Evolutionary conservation across 2,329 filamentous ascomycete genomes (phyloP).

Genomic region (Triangularia verruculosa): DNA sequence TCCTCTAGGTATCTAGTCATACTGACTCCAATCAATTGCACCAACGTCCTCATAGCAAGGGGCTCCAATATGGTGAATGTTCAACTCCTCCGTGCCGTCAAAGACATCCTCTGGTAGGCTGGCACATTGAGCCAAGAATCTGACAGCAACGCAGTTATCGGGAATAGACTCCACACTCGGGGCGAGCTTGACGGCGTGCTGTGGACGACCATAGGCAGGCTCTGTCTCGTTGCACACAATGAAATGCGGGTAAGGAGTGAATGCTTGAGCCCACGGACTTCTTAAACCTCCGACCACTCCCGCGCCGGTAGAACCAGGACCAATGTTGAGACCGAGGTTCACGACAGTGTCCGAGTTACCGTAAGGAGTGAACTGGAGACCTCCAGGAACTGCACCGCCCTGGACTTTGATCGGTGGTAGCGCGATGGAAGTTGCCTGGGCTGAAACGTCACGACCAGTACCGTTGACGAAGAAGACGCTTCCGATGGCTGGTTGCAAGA

Average conservation of each 20-base stretch:
- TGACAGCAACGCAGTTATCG: not conserved
- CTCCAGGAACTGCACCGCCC: not conserved
- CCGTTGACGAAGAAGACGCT: slow-evolving; percentile 5
- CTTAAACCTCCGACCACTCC: not conserved
- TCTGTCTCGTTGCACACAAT: not conserved
- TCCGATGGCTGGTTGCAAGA: not conserved
- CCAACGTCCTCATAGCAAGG: slow-evolving; percentile 4
- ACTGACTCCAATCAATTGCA: not conserved
- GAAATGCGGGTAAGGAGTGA: not conserved
- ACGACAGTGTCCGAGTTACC: not conserved
- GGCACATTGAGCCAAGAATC: not conserved
- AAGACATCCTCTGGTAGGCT: not conserved
- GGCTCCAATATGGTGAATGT: not conserved
- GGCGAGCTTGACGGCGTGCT: not conserved
- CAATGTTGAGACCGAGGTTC: not conserved
- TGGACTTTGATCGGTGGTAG: not conserved
- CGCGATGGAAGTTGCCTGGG: not conserved
- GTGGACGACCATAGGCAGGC: not conserved
- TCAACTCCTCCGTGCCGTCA: not conserved
- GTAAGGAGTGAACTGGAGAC: not conserved
- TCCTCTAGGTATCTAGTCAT: not conserved
- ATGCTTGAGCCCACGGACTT: not conserved
- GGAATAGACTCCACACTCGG: not conserved
- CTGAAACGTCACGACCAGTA: not conserved
- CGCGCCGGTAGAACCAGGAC: not conserved